A percentile compares a stretch with the other conserved stretches of the same genome.
Evolutionary conservation across 176 grass and related monocot genomes (phyloP).

Genomic region (Avena eriantha): DNA sequence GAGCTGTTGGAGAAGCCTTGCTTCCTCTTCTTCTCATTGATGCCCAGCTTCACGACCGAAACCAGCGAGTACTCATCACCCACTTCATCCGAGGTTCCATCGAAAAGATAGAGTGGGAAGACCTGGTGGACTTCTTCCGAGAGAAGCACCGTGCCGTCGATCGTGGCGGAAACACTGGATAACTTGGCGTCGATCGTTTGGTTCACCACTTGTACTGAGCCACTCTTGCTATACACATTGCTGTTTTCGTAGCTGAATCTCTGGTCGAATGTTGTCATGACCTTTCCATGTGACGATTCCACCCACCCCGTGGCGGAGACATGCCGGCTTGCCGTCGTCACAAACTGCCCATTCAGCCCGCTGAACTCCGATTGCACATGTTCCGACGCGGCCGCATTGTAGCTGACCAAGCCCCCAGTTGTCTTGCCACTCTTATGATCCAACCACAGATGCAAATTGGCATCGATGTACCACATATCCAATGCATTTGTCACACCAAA

Average conservation of each 20-base stretch:
- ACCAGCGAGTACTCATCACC: constrained; percentile 54
- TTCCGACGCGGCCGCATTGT: constrained; percentile 22
- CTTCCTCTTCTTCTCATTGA: constrained; percentile 51
- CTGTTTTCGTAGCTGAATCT: constrained; percentile 51
- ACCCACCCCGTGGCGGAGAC: constrained; percentile 63
- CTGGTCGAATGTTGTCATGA: constrained; percentile 54
- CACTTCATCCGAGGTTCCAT: constrained; percentile 47
- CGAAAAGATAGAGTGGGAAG: constrained; percentile 62
- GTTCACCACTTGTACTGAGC: constrained; percentile 49
- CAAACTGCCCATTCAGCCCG: constrained; percentile 46
- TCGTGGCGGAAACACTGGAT: constrained; percentile 38
- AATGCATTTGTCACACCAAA: constrained; percentile 57
- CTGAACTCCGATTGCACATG: constrained; percentile 42
- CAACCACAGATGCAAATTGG: constrained; percentile 71
- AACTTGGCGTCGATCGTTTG: constrained; percentile 54
- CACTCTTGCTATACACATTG: constrained; percentile 48
- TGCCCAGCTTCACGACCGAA: constrained; percentile 41
- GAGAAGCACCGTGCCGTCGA: neutral
- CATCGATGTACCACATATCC: constrained; percentile 59
- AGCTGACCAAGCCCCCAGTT: constrained; percentile 46
- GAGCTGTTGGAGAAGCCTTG: constrained; percentile 47
- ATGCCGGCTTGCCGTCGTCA: constrained; percentile 44
- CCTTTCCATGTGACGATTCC: constrained; percentile 53
- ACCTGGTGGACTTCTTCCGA: constrained; percentile 41
- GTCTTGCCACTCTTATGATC: constrained; percentile 53